Evolutionary conservation across 208 protist species (phyloP).

Genomic region (Strigomonas culicis): DNA sequence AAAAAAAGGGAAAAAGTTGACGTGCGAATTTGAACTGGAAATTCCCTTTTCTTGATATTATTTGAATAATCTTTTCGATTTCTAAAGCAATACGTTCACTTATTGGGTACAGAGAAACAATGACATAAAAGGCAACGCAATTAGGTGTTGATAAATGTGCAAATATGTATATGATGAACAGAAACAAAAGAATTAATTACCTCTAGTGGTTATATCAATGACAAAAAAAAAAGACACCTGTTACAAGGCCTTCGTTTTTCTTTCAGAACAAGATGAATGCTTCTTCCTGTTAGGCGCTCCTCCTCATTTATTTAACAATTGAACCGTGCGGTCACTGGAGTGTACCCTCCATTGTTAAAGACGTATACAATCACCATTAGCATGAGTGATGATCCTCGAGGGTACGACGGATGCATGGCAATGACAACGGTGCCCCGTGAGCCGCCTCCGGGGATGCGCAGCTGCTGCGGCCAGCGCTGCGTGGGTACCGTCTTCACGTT

Average conservation of each 20-base stretch:
- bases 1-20: conserved; percentile 9
- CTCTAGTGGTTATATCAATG: not conserved
- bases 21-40: not conserved
- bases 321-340: conserved; percentile 57
- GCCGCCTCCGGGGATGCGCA: conserved; percentile 53
- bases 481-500: conserved; percentile 72
- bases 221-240: not conserved
- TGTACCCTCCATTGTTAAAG: conserved; percentile 54
- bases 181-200: not conserved
- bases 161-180: not conserved
- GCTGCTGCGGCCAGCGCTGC: conserved; percentile 81
- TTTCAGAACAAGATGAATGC: not conserved
- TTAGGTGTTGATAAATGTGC: not conserved
- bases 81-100: not conserved
- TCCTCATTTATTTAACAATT: conserved; percentile 14
- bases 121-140: not conserved
- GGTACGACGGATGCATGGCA: conserved; percentile 79
- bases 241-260: not conserved
- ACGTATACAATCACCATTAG: conserved; percentile 76
- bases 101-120: not conserved
- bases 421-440: conserved; percentile 54
- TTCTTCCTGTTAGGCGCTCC: not conserved
- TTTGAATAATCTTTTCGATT: not conserved
- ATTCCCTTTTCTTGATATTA: not conserved
- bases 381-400: conserved; percentile 66